Evolutionary conservation across 2,329 filamentous ascomycete genomes (phyloP), one percentile per base, ranked within the genome.

Genomic region (Magnaporthiopsis poae): DNA sequence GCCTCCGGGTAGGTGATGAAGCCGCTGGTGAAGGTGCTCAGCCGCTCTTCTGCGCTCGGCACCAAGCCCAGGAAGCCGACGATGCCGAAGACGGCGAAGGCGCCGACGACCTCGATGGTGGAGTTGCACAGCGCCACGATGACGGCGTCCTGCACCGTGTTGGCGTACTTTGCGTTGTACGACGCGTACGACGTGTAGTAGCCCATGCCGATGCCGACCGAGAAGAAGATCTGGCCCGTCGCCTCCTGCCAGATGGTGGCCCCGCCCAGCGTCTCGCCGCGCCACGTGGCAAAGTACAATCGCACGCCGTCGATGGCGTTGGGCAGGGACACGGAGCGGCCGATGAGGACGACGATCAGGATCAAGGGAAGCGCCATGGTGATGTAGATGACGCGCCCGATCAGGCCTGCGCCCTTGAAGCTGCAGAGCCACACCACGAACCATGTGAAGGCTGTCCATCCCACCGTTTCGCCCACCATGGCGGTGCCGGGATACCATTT

Each of bases 111-210:
- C 61, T 62, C 61, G 25, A 62, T 62, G 61, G 61, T 29, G 15
- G 61, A 62, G 61, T 62, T 62, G 18, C 61, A 35, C 3, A 62
- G 11, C 2, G 61, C 18, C 8, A 62, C 18, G 13, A 62, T 62
- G 61, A 62, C 25, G 29, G 61, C 31, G 29, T 62, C 61, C 61
- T 62, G 61, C 18, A 62, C 61, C 5, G 61, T 35, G 31, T 62
- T 62, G 61, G 61, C 15, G 31, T n/a, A 62, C 29, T 62, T 62
- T 21, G 61, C 21, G 31, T 35, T 62, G 61, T 62, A 62, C 18
- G 61, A 62, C 31, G 61, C 61, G 29, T 62, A 62, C 9, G 61
- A 62, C 15, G 61, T 62, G 31, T 35, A 62, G 61, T 62, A 62
- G 13, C 61, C 61, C 33, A 62, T 35, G 61, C 61, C 61, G 61